phyloP scores from a whole-genome alignment of 192 early-diverging fungal species.

The Coemansia pectinata region DNA sequence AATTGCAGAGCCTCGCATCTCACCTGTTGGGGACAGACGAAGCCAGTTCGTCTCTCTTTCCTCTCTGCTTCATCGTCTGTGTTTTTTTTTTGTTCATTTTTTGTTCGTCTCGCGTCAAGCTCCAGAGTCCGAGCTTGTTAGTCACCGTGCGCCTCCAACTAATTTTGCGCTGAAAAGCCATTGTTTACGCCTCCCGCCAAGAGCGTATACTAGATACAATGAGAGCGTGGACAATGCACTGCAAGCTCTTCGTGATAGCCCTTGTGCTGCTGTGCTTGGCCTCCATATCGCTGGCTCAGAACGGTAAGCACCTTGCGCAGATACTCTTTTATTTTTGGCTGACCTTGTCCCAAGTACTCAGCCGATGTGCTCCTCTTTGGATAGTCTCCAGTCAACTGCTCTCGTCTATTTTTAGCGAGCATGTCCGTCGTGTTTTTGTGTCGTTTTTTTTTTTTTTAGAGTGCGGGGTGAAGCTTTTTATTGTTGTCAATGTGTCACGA shows the following conservation, averaged over 20 bases:
- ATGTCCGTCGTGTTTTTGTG: background rate
- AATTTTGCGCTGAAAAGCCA: background rate
- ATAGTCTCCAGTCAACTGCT: background rate
- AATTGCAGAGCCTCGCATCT: background rate
- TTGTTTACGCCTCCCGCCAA: background rate
- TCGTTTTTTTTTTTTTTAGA: background rate
- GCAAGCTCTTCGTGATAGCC: slow-evolving; percentile 21
- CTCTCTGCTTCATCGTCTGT: background rate
- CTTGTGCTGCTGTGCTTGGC: slow-evolving; percentile 37
- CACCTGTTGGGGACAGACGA: background rate
- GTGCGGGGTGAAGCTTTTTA: background rate
- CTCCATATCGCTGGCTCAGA: slow-evolving; percentile 25
- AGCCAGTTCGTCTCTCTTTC: background rate
- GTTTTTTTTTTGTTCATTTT: background rate
- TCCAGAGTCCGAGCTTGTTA: slow-evolving; percentile 3
- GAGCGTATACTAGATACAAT: slow-evolving; percentile 8
- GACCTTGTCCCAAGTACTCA: background rate
- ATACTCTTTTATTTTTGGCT: background rate
- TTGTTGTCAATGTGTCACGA: slow-evolving; percentile 2
- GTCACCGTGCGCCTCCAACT: background rate
- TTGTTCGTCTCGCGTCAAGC: slow-evolving; percentile 4
- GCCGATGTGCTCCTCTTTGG: background rate
- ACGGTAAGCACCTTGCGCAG: slow-evolving; percentile 23
- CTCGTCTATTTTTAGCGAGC: slow-evolving; percentile 11
- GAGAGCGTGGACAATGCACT: slow-evolving; percentile 31